Evolutionary conservation across 768 basidiomycete species (phyloP).

Genomic region (Naganishia kalamii): DNA sequence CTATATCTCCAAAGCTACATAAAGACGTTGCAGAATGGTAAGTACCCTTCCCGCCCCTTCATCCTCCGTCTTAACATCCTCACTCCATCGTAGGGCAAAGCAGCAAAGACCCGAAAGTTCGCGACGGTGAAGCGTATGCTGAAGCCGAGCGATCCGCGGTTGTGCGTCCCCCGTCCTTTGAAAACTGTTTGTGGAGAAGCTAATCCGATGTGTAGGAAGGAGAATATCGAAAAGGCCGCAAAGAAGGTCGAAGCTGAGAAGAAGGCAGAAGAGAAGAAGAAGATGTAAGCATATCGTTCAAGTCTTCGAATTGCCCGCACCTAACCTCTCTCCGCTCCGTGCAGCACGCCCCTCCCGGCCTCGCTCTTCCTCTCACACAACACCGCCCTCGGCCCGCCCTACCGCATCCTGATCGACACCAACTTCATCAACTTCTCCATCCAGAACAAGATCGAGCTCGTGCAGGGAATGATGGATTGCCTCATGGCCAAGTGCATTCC

Average conservation of each 20-base stretch:
- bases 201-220: constrained; percentile 59
- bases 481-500: constrained; percentile 98
- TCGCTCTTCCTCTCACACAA: constrained; percentile 84
- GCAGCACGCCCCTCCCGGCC: constrained; percentile 70
- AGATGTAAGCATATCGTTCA: constrained; percentile 57
- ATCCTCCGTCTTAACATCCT: background rate
- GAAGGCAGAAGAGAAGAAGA: constrained; percentile 41
- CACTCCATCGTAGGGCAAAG: constrained; percentile 59
- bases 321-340: constrained; percentile 40
- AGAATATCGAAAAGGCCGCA: constrained; percentile 82
- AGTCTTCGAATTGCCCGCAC: too few species aligned
- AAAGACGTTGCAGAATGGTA: background rate
- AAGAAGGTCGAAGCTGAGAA: constrained; percentile 51
- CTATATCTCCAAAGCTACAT: background rate
- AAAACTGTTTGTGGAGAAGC: background rate
- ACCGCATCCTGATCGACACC: constrained; percentile 94
- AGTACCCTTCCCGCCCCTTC: background rate
- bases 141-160: constrained; percentile 83
- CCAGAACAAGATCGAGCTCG: constrained; percentile 92
- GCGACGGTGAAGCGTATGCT: constrained; percentile 87
- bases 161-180: constrained; percentile 55
- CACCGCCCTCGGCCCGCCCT: constrained; percentile 89
- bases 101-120: constrained; percentile 91
- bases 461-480: constrained; percentile 99
- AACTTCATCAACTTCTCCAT: constrained; percentile 99